These are phyloP conservation scores for Boletellus sp. DNA, from an alignment of 768 basidiomycete genomes.

Conservation along the genomic window DNA sequence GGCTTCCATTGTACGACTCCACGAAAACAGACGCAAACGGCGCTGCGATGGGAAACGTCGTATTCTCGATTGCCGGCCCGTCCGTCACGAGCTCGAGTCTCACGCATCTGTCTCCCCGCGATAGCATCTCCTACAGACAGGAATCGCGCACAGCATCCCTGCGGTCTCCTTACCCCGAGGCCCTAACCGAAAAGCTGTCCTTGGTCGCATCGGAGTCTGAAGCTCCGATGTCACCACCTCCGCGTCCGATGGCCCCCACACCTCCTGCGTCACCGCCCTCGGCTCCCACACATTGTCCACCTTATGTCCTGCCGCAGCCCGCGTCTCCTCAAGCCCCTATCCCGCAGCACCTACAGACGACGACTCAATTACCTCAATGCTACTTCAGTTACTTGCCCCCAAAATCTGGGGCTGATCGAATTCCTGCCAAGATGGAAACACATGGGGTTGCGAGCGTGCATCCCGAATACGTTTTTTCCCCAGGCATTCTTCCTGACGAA, in stretches of 20 bases:
- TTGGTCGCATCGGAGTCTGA: conserved; percentile 17
- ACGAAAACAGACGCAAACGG: conserved; percentile 27
- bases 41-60: conserved; percentile 26
- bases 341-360: conserved; percentile 25
- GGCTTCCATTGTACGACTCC: conserved; percentile 33
- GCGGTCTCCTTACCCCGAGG: conserved; percentile 18
- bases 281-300: conserved; percentile 7
- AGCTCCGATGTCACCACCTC: conserved; percentile 18
- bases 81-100: conserved; percentile 13
- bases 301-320: conserved; percentile 16
- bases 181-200: conserved; percentile 20
- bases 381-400: conserved; percentile 15
- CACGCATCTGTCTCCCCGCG: conserved; percentile 15
- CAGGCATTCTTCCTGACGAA: conserved; percentile 12
- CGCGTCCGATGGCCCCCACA: conserved; percentile 17
- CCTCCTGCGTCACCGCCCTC: conserved; percentile 15
- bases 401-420: conserved; percentile 31
- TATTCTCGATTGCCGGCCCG: conserved; percentile 22
- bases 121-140: conserved; percentile 15
- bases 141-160: conserved; percentile 11
- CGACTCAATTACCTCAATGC: conserved; percentile 28
- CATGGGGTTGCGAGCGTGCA: conserved; percentile 16
- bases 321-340: conserved; percentile 14
- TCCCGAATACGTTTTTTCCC: conserved; percentile 16
- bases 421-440: conserved; percentile 7